A percentile compares a stretch with the other conserved stretches of the same genome.
Conservation (phyloP, 1,284 basidiomycete genomes). For the Mycena sp. region DNA sequence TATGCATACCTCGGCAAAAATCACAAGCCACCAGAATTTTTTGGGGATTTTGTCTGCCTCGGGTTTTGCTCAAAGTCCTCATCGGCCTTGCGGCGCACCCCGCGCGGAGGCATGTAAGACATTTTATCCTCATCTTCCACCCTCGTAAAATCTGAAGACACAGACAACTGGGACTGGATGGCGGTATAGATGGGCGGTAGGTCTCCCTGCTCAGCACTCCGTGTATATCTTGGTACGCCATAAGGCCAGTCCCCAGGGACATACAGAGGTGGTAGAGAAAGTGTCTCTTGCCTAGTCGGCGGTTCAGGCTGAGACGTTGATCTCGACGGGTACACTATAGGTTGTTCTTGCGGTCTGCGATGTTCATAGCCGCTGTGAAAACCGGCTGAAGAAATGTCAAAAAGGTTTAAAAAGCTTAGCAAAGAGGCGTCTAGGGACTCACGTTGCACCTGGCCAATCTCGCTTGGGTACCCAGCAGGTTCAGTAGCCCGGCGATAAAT, state of each 20-base stretch:
- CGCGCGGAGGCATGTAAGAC: not conserved
- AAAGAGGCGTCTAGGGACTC: not conserved
- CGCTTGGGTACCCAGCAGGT: conserved; percentile 7
- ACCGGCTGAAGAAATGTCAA: conserved; percentile 1
- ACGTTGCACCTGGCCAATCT: conserved; percentile 3
- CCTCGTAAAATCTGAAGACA: conserved; percentile 10
- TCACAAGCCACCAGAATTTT: conserved; percentile 73
- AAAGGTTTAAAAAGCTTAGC: not conserved
- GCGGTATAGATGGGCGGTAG: conserved; percentile 12
- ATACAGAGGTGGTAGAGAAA: conserved; percentile 15
- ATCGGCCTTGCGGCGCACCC: not conserved
- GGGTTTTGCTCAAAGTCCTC: conserved; percentile 32
- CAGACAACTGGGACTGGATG: conserved; percentile 17
- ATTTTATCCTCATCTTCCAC: not conserved
- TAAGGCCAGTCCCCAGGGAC: not conserved
- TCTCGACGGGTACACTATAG: not conserved
- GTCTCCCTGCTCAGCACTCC: conserved; percentile 8
- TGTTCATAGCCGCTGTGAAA: conserved; percentile 15
- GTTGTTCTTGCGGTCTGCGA: not conserved
- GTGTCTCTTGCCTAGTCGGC: no score
- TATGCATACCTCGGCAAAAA: conserved; percentile 73
- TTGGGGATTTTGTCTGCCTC: conserved; percentile 41
- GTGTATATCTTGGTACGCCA: not conserved
- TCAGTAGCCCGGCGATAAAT: conserved; percentile 23
- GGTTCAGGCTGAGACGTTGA: no score